Conservation (phyloP, 345 rosid species). For the Salix exigua region DNA sequence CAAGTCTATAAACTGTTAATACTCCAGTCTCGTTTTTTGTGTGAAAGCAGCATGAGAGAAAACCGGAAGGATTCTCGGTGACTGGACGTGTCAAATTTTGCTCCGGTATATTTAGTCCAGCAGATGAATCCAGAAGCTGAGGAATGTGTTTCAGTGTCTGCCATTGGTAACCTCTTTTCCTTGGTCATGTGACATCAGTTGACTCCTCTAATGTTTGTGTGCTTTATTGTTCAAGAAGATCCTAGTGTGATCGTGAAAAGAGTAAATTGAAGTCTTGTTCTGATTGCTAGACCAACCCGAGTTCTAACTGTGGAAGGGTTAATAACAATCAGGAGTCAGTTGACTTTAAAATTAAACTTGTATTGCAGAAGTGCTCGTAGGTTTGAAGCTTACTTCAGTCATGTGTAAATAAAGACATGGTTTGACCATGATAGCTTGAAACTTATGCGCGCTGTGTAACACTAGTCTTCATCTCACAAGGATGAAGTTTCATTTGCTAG, state of each 20-base stretch:
- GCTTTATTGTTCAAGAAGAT: background rate
- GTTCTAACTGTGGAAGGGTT: background rate
- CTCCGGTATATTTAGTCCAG: background rate
- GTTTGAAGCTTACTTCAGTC: background rate
- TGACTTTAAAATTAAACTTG: background rate
- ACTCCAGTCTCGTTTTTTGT: background rate
- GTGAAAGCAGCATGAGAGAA: constrained; percentile 6
- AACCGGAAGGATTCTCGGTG: background rate
- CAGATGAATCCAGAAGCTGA: background rate
- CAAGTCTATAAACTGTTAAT: background rate
- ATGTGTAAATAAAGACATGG: background rate
- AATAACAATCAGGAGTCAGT: background rate
- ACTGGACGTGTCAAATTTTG: background rate
- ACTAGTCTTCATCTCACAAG: no score
- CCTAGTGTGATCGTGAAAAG: background rate
- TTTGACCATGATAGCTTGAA: background rate
- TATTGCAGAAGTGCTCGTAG: background rate
- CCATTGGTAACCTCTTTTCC: background rate
- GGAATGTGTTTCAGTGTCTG: background rate
- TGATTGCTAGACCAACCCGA: background rate
- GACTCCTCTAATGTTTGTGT: background rate
- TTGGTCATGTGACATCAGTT: background rate
- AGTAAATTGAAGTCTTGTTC: background rate
- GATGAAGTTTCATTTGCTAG: no score
- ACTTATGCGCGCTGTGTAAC: background rate